These are phyloP conservation scores for Rhodotorula sp. DNA, from an alignment of 1,284 basidiomycete species.

Conservation along the genomic window DNA sequence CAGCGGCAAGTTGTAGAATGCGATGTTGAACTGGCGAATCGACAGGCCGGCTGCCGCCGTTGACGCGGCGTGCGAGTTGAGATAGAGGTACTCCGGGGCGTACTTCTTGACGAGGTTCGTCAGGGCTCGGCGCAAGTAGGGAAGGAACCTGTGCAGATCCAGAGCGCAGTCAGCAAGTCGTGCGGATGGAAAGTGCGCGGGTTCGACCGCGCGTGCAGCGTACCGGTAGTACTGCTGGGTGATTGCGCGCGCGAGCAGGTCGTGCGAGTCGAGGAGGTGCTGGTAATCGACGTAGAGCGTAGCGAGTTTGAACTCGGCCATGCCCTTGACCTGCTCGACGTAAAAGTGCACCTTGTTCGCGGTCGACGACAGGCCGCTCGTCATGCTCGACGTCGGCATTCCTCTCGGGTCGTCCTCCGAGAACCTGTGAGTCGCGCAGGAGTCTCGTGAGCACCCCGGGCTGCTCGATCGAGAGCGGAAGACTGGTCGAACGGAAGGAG, in stretches of 20 bases:
- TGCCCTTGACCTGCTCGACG: constrained; percentile 62
- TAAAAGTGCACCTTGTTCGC: constrained; percentile 52
- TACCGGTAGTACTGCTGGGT: constrained; percentile 88
- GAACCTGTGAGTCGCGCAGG: constrained; percentile 58
- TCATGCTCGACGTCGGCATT: constrained; percentile 70
- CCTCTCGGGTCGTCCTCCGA: constrained; percentile 66
- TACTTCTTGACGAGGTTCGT: constrained; percentile 83
- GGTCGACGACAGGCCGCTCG: constrained; percentile 40
- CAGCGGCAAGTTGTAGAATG: constrained; percentile 93
- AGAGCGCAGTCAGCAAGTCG: background rate
- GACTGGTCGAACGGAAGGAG: background rate
- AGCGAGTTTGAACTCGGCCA: constrained; percentile 88
- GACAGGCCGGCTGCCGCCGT: constrained; percentile 68
- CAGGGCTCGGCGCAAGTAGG: constrained; percentile 86
- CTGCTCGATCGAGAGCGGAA: background rate
- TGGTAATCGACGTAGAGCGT: constrained; percentile 96
- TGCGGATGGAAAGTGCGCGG: background rate
- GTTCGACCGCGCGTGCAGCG: background rate
- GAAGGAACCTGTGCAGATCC: constrained; percentile 64
- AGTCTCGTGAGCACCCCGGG: background rate
- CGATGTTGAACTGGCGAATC: constrained; percentile 89
- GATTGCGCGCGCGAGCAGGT: constrained; percentile 88
- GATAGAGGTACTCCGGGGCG: constrained; percentile 89
- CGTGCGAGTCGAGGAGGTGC: constrained; percentile 85
- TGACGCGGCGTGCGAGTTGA: constrained; percentile 61